Evolutionary conservation across 257 asterid genomes (phyloP), one percentile per base, ranked within the genome.

Genomic region (Solanum chilense): DNA sequence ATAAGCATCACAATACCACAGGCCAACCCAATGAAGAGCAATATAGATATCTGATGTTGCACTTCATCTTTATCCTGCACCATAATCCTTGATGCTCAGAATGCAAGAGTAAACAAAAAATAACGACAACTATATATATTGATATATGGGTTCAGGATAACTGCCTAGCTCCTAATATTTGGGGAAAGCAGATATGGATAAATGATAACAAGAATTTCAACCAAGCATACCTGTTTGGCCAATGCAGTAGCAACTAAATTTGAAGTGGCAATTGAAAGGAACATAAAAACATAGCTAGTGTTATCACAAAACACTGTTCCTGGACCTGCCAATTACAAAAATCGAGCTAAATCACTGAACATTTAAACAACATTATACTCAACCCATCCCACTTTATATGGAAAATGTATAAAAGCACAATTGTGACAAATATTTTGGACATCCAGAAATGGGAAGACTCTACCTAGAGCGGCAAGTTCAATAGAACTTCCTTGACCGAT

Each of bases 381-480:
- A 35, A 5, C 18, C 25, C 64, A 3, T 44, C 64, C 64, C 15
- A 44, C n/a, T n/a, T n/a, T 44, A 8, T 44, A 44, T 27, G 37
- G 45, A 41, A 75, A 41, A 39, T 23, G 35, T n/a, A 76, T 25
- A 42, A 13, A 41, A 23, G 31, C 39, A 21, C 15, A 29, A 74
- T 12, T 39, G 10, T 39, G 20, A 12, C 82, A 76, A 14, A 44
- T 25, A 42, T 44, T 42, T 77, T 42, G 39, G 62, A 42, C 62
- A 27, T 76, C 37, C 60, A 9, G 39, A 84, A 78, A 75, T 35
- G 62, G 42, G 21, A 44, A 29, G 41, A 11, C 21, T 12, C 37
- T 86, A 95, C 99, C 99, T 90, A 97, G 88, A 89, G 99, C 99
- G 80, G 99, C 99, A 73, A 97, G 98, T 89, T 97, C 98, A 84